Conservation (phyloP, 2,329 filamentous ascomycete species). For the Thermomyces lanuginosus region DNA sequence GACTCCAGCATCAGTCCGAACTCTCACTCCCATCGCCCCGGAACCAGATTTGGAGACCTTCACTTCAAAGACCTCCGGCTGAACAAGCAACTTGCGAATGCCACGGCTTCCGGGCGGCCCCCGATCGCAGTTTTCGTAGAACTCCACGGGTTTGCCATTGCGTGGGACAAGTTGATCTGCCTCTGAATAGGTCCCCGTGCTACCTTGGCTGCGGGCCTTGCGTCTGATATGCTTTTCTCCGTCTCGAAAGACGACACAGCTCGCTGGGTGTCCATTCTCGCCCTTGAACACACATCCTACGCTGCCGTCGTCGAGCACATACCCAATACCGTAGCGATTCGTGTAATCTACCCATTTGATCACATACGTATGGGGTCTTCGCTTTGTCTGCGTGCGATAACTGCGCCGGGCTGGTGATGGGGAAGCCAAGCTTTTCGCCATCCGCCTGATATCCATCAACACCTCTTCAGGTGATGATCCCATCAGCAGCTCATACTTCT, state of each 20-base stretch:
- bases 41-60: slow-evolving; percentile 14
- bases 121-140: slow-evolving; percentile 30
- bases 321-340: slow-evolving; percentile 36
- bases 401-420: no score
- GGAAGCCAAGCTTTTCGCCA: slow-evolving; percentile 21
- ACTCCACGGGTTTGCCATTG: slow-evolving; percentile 28
- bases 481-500: slow-evolving; percentile 21
- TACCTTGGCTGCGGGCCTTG: slow-evolving; percentile 26
- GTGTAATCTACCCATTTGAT: slow-evolving; percentile 40
- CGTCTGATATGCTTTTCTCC: slow-evolving; percentile 31
- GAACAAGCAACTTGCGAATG: slow-evolving; percentile 25
- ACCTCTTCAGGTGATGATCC: slow-evolving; percentile 25
- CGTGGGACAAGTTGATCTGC: slow-evolving; percentile 29
- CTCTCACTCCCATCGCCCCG: slow-evolving; percentile 14
- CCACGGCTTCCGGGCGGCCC: slow-evolving; percentile 18
- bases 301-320: slow-evolving; percentile 35
- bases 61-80: slow-evolving; percentile 25
- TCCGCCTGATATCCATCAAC: slow-evolving; percentile 22
- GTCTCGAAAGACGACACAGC: slow-evolving; percentile 30
- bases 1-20: slow-evolving; percentile 16
- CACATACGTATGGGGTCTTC: slow-evolving; percentile 28
- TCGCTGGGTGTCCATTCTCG: slow-evolving; percentile 28
- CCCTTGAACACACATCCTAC: slow-evolving; percentile 35
- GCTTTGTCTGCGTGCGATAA: slow-evolving; percentile 10
- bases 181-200: slow-evolving; percentile 22